Base-by-base conservation (phyloP, 2,329 filamentous ascomycete genomes). In the Emergomyces pasteurianus region DNA sequence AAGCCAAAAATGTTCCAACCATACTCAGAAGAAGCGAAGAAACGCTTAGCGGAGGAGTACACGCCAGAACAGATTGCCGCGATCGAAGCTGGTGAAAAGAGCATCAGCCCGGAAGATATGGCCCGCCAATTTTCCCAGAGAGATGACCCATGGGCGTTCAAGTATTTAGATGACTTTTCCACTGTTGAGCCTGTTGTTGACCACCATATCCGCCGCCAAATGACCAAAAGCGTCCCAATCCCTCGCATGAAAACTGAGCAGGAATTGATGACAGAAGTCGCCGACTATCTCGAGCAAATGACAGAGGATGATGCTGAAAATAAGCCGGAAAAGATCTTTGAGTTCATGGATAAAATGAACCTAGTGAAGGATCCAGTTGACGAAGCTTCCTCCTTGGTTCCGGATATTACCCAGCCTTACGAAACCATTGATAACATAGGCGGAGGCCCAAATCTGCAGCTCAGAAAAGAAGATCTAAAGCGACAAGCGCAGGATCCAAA, bases 121-220 rank as follows among this genome's bases (percentile, higher is more conserved):
- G 80, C 86, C 49, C 79, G 84, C 40, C 88, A 94, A 75, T 89
- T 86, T 65, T 81, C 84, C 50, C 74, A 89, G 67, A 86, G 90
- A 63, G 81, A 78, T 60, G 91, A 95, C 71, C 81, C 85, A 9
- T 88, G 89, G 79, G 79, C 80, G 59, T 78, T 92, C 57, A 79
- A 83, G 63, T 94, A 95, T 73, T 77, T 92, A 60, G 91, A 96
- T 72, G 90, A 95, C 73, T 88, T 96, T 69, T 84, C 87, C 62
- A 82, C 82, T 61, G 81, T 92, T 64, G 84, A 90, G 69, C 89
- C 90, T 59, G 80, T 89, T 57, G 82, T 94, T 63, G 92, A 97
- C 77, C 83, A 86, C 71, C 84, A 78, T 78, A 72, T 82, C 76
- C 66, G 79, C 75, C 73, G 76, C 61, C 76, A 73, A 54, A 73